Evolutionary conservation across 208 protist genomes (phyloP), one percentile per base, ranked within the genome.

Genomic region (Leptomonas seymouri): DNA sequence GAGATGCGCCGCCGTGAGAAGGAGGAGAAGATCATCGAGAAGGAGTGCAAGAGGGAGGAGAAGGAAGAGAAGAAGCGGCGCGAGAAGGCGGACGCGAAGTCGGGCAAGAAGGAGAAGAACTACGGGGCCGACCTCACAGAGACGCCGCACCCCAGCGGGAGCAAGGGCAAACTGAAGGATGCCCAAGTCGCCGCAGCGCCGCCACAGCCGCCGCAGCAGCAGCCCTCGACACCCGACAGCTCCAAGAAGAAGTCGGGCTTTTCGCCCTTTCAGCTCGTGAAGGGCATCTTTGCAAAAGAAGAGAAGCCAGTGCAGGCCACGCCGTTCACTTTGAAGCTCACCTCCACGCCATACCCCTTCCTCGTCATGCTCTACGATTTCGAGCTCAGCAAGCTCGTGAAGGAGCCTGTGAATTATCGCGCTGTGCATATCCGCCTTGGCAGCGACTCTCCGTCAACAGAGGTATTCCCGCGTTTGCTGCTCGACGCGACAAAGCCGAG

Each of bases 341-440:
- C 58, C 30, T 55, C 53, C 58, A 79, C 75, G 8, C 62, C 80
- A 8, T 81, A 73, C 56, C 80, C 80, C 36, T 85, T 59, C 45
- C 67, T 85, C 27, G 56, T 85, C 60, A 53, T 78, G 50, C 66
- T 85, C 21, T 77, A 81, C 49, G 61, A 69, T 28, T 85, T 85
- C 46, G 44, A 72, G 59, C 76, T 85, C 36, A 61, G 59, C 44
- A 77, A 82, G 60, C 80, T 85, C 3, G 31, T 55, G 61, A 67
- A 74, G 67, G 57, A 77, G n/a, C 71, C 74, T 27, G 55, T 74
- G 50, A 78, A 72, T 67, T 85, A 85, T 76, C 80, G 80, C 44
- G 80, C 48, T 31, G 67, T 85, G 46, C 71, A 85, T 69, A 72
- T 85, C 45, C 80, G 80, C 64, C 71, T 85, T 42, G 74, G 76